Conservation (phyloP, 495 filamentous ascomycete genomes). For the Neurospora sp. region DNA sequence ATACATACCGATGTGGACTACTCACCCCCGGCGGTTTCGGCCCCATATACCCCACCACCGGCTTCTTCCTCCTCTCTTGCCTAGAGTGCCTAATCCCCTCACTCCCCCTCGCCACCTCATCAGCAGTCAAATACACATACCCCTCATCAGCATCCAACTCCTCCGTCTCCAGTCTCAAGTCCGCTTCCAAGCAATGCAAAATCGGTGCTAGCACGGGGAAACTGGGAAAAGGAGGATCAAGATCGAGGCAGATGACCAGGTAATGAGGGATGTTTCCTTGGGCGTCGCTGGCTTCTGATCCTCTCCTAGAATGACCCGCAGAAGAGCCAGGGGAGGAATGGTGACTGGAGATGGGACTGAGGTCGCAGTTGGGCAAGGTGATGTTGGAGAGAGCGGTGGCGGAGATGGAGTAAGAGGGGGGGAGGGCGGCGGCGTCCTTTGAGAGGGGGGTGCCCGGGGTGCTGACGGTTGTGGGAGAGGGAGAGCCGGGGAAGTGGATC, state of each 20-base stretch:
- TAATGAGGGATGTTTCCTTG: slow-evolving; percentile 19
- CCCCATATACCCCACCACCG: slow-evolving; percentile 33
- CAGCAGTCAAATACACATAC: slow-evolving; percentile 8
- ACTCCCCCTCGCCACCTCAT: slow-evolving; percentile 3
- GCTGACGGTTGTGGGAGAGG: slow-evolving; percentile 6
- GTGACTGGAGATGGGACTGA: slow-evolving; percentile 9
- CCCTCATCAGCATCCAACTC: slow-evolving; percentile 6
- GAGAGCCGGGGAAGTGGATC: slow-evolving; percentile 15
- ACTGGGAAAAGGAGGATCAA: slow-evolving; percentile 44
- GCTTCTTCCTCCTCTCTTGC: not conserved
- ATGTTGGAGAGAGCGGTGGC: slow-evolving; percentile 11
- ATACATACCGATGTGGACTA: slow-evolving; percentile 46
- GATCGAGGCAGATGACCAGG: slow-evolving; percentile 38
- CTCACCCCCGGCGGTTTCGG: slow-evolving; percentile 43
- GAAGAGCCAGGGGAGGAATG: not conserved
- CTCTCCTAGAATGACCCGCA: not conserved
- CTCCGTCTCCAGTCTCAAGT: slow-evolving; percentile 11
- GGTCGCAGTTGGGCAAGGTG: slow-evolving; percentile 10
- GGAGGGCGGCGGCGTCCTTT: slow-evolving; percentile 2
- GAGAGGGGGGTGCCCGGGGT: slow-evolving; percentile 9
- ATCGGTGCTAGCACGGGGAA: slow-evolving; percentile 41
- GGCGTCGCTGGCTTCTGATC: not conserved
- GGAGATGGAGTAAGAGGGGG: slow-evolving; percentile 16
- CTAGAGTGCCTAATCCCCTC: slow-evolving; percentile 3
- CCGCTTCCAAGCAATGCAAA: slow-evolving; percentile 36